Evolutionary conservation across 306 rosid genomes (phyloP), one percentile per base, ranked within the genome.

Genomic region (Castanea crenata): DNA sequence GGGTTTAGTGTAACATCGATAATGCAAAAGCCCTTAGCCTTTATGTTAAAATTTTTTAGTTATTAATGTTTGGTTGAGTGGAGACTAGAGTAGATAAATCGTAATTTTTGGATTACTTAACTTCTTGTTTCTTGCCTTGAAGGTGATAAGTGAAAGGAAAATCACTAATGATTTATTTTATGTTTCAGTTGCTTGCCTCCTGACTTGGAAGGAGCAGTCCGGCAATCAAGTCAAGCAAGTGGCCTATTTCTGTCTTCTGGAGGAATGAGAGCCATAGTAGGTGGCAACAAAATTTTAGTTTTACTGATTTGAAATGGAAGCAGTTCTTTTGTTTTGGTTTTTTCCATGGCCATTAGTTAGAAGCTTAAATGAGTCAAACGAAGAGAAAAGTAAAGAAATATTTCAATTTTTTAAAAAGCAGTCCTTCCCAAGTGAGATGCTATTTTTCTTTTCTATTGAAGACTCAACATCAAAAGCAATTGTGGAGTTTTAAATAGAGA

Each of bases 131-230:
- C n/a, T 19, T 64, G 58, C 35, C 74, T 78, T 71, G 71, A 38
- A 72, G 71, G 71, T 7, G 78, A 41, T 76, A n/a, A 74, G 83
- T 77, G 80, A 57, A 71, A 6, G 20, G 69, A 74, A 82, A 80
- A 71, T 20, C 49, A 35, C 65, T 80, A 55, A 82, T 76, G 78
- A 58, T 78, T 74, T 20, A 12, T 56, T 80, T 79, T 83, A 34
- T 83, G 74, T 77, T 84, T 80, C 91, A 95, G 99, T 83, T 95
- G 98, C 84, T 89, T 95, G 91, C 99, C 99, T 81, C 77, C 98
- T 25, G 91, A 95, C 80, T 87, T 92, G 92, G 97, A 85, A 80
- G 99, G 97, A 18, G 98, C 99, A 32, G 98, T 92, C 76, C 89
- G 86, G 55, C 99, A 95, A 84, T 95, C 97, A 18, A 74, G 99